These are phyloP conservation scores for Litchi chinensis DNA, from an alignment of 345 rosid genomes.

Conservation along the genomic window DNA sequence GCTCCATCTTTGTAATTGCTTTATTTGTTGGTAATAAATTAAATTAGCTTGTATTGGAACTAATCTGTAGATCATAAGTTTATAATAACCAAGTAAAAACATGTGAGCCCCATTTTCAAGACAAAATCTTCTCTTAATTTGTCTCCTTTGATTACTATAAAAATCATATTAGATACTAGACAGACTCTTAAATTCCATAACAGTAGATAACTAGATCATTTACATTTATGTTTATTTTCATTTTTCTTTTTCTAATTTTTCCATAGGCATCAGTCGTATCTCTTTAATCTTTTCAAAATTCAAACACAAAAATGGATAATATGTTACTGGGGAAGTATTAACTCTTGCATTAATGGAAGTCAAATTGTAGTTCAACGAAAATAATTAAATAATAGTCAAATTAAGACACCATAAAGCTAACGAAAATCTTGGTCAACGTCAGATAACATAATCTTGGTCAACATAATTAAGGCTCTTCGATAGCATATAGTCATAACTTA, in stretches of 20 bases:
- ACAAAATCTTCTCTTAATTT: background rate
- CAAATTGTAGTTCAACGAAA: background rate
- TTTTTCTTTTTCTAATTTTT: no score
- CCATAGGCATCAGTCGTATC: no score
- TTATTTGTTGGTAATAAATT: background rate
- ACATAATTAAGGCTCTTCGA: background rate
- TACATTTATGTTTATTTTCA: no score
- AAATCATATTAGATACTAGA: background rate
- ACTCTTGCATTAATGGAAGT: background rate
- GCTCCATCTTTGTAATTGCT: background rate
- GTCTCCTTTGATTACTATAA: background rate
- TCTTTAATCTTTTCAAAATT: background rate
- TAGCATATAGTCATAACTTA: background rate
- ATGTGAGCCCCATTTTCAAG: background rate
- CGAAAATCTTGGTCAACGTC: background rate
- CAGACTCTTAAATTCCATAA: background rate
- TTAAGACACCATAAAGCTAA: background rate
- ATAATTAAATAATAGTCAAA: slow-evolving; percentile 1
- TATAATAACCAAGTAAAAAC: background rate
- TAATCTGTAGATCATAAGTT: background rate
- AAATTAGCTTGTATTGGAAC: background rate
- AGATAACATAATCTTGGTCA: background rate
- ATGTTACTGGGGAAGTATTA: background rate
- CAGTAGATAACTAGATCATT: background rate
- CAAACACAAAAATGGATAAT: background rate